These are phyloP conservation scores for Hymenoscyphus salicellus DNA, from an alignment of 2,329 filamentous ascomycete genomes.

Conservation along the genomic window DNA sequence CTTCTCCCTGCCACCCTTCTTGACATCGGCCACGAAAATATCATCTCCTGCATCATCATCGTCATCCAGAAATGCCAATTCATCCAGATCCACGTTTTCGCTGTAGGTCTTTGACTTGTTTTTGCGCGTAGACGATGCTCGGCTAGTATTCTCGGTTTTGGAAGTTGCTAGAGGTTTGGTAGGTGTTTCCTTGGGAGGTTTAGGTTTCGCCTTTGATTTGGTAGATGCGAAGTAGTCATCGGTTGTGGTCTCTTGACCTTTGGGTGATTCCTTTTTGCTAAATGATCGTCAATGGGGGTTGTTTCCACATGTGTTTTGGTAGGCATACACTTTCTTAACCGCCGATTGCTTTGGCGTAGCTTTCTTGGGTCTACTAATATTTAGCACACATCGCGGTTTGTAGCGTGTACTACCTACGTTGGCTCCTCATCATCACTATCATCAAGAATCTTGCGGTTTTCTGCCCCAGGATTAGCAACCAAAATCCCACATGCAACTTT, in stretches of 20 bases:
- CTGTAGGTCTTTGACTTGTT: conserved; percentile 27
- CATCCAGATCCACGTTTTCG: conserved; percentile 45
- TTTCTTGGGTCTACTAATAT: conserved; percentile 38
- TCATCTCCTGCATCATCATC: conserved; percentile 73
- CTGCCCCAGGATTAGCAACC: conserved; percentile 32
- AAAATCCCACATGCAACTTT: not conserved
- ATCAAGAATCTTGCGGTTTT: conserved; percentile 68
- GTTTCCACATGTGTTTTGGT: not conserved
- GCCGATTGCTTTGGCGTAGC: conserved; percentile 54
- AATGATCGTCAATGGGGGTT: not conserved
- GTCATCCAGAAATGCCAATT: conserved; percentile 61
- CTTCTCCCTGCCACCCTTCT: conserved; percentile 62
- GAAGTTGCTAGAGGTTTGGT: conserved; percentile 22
- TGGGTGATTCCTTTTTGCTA: conserved; percentile 33
- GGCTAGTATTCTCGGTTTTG: conserved; percentile 22
- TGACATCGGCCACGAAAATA: conserved; percentile 73
- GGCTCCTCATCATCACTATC: conserved; percentile 76
- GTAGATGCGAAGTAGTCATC: conserved; percentile 37
- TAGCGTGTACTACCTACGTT: conserved; percentile 32
- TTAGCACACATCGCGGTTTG: conserved; percentile 22
- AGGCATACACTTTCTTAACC: conserved; percentile 55
- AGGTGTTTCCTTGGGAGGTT: conserved; percentile 19
- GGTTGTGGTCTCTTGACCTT: conserved; percentile 36
- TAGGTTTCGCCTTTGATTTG: conserved; percentile 28
- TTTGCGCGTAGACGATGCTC: conserved; percentile 31